Conservation (phyloP, 257 asterid species). For the Solanum chiquidenum region DNA sequence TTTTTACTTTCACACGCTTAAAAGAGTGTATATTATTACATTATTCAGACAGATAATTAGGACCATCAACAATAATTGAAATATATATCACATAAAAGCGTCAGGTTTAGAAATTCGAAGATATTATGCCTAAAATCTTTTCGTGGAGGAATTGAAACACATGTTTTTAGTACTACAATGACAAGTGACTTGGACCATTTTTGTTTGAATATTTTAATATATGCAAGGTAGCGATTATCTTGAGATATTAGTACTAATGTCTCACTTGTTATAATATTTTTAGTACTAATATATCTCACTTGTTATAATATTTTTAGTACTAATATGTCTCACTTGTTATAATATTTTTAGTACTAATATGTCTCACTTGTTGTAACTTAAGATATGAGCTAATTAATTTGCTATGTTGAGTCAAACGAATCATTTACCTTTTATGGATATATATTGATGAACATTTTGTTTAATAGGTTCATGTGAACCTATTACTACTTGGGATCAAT, state of each 20-base stretch:
- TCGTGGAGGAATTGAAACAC: too few relatives aligned
- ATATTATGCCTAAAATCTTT: too few relatives aligned
- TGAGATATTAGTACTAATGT: not conserved
- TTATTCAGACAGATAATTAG: not conserved
- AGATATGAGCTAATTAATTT: not conserved
- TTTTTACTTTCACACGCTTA: too few relatives aligned
- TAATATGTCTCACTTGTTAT: too few relatives aligned
- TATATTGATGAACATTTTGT: not conserved
- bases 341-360: not conserved
- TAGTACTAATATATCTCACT: not conserved
- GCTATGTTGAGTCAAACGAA: not conserved
- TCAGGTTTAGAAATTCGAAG: too few relatives aligned
- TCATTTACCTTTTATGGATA: not conserved
- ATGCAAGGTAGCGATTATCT: not conserved
- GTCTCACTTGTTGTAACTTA: not conserved
- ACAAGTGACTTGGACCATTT: not conserved
- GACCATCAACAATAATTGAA: not conserved
- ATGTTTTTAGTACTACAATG: not conserved
- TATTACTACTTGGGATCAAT: not conserved
- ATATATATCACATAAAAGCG: too few relatives aligned
- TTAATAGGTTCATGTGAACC: not conserved
- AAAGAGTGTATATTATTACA: not conserved
- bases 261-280: too few relatives aligned
- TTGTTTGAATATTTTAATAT: not conserved
- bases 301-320: not conserved